Evolutionary conservation across 768 basidiomycete species (phyloP), one percentile per base, ranked within the genome.

Genomic region (Leccinum subtestaceum): DNA sequence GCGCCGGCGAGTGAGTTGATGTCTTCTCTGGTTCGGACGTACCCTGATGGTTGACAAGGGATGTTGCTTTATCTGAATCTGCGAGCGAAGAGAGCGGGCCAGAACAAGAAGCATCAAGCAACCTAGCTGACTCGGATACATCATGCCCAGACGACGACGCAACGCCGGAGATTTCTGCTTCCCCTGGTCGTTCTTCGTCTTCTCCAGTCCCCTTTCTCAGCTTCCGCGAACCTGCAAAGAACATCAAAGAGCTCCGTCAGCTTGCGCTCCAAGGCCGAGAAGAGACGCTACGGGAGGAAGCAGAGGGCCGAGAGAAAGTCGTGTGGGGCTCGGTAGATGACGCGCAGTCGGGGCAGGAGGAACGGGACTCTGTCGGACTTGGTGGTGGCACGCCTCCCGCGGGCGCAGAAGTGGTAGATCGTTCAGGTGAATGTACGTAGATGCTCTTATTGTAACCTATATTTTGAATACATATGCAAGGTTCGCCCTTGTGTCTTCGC

Each of bases 221-320:
- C 80, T 87, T 68, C 66, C 61, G 67, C 25, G 54, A 63, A 9
- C 71, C 81, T 0, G 70, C 70, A 29, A 52, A 47, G 12, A 59
- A 40, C 8, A 76, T 87, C 52, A 64, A 72, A 60, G 52, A 55
- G 23, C 74, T 86, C 40, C 77, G 87, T 10, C 65, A 65, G 55
- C 62, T 87, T 27, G 80, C 87, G 7, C 69, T 76, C 31, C 67
- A 73, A 17, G 86, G 85, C 0, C 73, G 76, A 25, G 61, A 70
- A 49, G 74, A 82, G 48, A 77, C 77, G 3, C 65, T 76, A 52
- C 64, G 70, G n/a, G 58, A 77, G 55, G 68, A 68, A 36, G 75
- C 80, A 31, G 73, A 68, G 48, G 83, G 80, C 0, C 76, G 72
- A 65, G 77, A 76, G 29, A 83, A 81, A 67, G 70, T 82, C 60